phyloP scores from a whole-genome alignment of 805 yeast species.

The Kazachstania viticola region DNA sequence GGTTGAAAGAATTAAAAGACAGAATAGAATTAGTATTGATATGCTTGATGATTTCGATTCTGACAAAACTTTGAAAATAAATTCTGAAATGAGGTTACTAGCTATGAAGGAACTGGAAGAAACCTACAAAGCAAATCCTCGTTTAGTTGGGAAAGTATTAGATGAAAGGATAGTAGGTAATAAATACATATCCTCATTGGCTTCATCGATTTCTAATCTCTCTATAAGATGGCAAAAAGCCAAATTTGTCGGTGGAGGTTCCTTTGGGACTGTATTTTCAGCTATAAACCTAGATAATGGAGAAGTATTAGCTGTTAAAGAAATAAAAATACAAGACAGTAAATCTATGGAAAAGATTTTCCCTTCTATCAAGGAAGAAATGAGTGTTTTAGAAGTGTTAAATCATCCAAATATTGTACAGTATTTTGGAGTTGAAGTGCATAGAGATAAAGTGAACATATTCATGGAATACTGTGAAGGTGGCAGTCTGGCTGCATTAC shows the following conservation, averaged over 20 bases:
- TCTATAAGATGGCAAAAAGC: conserved; percentile 98
- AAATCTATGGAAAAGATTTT: conserved; percentile 77
- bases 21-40: conserved; percentile 21
- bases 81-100: conserved; percentile 56
- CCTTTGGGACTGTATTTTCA: conserved; percentile 89
- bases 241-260: conserved; percentile 84
- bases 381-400: conserved; percentile 91
- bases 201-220: conserved; percentile 79
- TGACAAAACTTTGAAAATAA: conserved; percentile 41
- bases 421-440: conserved; percentile 95
- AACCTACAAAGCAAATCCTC: conserved; percentile 32
- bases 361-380: conserved; percentile 86
- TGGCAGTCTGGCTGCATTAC: conserved; percentile 75
- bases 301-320: conserved; percentile 94
- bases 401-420: conserved; percentile 95
- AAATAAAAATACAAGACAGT: conserved; percentile 80
- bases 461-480: conserved; percentile 98
- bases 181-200: conserved; percentile 74
- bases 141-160: conserved; percentile 70
- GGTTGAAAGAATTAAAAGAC: conserved; percentile 36
- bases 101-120: conserved; percentile 56
- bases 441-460: conserved; percentile 85
- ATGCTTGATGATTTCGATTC: conserved; percentile 39
- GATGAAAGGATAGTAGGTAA: conserved; percentile 82
- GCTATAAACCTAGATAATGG: conserved; percentile 92